Percentiles rank a stretch among this genome's conserved stretches.
phyloP scores from a whole-genome alignment of 129 eudicot species.

The Cynara cardunculus region DNA sequence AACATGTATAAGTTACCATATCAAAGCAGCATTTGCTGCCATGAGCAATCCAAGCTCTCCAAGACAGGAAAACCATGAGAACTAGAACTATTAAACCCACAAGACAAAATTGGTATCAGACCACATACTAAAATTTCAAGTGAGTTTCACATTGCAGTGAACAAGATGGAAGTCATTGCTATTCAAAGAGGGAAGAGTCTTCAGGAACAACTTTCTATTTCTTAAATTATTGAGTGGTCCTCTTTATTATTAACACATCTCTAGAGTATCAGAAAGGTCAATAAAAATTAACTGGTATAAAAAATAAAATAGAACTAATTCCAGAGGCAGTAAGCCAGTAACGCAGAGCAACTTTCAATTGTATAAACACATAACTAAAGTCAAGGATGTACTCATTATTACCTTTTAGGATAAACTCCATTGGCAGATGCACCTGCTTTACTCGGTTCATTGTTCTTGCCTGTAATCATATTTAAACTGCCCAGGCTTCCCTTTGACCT shows the following conservation, averaged over 20 bases:
- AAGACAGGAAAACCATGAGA: background rate
- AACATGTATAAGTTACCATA: background rate
- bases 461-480: slow-evolving; percentile 91
- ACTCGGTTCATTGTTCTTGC: slow-evolving; percentile 62
- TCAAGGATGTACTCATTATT: slow-evolving; percentile 7
- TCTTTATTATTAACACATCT: background rate
- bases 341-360: background rate
- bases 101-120: background rate
- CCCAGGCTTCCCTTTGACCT: slow-evolving; percentile 94
- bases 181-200: background rate
- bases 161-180: background rate
- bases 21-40: background rate
- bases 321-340: background rate
- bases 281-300: background rate
- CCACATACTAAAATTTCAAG: background rate
- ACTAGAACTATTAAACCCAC: background rate
- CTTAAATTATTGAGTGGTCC: background rate
- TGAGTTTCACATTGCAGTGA: background rate
- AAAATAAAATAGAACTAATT: background rate
- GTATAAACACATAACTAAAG: background rate
- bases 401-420: slow-evolving; percentile 91
- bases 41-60: background rate
- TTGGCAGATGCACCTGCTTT: slow-evolving; percentile 79
- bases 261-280: background rate
- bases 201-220: background rate